Percentiles rank a stretch among this genome's conserved stretches.
These are phyloP conservation scores for Magnusiomyces tetraspermus DNA, from an alignment of 1,139 yeast genomes.

Conservation along the genomic window DNA sequence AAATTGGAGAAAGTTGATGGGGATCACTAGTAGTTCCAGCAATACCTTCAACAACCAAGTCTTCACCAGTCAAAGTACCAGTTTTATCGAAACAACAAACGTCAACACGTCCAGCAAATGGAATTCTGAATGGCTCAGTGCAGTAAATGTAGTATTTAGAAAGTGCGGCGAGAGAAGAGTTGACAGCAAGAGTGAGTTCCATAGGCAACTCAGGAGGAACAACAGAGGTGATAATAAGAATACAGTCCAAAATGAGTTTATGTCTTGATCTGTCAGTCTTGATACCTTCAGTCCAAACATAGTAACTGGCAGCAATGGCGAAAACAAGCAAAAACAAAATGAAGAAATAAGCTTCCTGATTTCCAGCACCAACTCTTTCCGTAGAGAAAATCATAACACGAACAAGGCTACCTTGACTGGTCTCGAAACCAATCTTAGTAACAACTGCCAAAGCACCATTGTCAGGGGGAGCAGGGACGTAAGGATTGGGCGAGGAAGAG, in stretches of 20 bases:
- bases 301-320: conserved; percentile 95
- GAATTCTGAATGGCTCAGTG: conserved; percentile 97
- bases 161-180: conserved; percentile 77
- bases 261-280: conserved; percentile 92
- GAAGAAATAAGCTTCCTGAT: conserved; percentile 86
- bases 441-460: conserved; percentile 88
- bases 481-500: conserved; percentile 50
- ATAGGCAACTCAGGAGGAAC: conserved; percentile 99
- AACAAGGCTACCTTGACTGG: conserved; percentile 94
- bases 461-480: conserved; percentile 56
- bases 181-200: conserved; percentile 98
- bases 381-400: conserved; percentile 97
- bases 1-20: conserved; percentile 49
- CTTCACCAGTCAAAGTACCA: conserved; percentile 97
- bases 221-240: conserved; percentile 89
- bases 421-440: conserved; percentile 91
- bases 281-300: conserved; percentile 97
- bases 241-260: conserved; percentile 88
- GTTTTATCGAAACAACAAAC: conserved; percentile 98
- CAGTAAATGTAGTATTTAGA: conserved; percentile 86
- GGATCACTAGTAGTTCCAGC: conserved; percentile 63
- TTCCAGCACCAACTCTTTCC: conserved; percentile 94
- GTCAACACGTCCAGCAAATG: conserved; percentile 95
- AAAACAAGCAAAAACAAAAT: conserved; percentile 80
- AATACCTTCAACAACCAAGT: conserved; percentile 88